phyloP scores from a whole-genome alignment of 352 stramenopile species.

The Phytophthora quininea region DNA sequence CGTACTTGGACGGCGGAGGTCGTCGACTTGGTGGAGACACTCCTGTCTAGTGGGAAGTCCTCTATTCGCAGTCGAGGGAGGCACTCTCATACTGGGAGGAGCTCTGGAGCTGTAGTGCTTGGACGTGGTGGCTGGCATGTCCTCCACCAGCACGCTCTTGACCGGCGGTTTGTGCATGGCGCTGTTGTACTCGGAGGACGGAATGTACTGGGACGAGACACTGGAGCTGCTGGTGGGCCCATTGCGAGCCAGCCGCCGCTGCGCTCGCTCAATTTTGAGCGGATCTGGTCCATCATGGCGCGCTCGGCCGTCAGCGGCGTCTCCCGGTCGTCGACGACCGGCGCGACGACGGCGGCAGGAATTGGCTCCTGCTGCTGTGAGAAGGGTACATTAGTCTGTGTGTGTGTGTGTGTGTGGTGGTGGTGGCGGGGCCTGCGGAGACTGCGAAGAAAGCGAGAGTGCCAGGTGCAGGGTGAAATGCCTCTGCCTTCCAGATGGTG shows the following conservation, averaged over 20 bases:
- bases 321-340: conserved; percentile 8
- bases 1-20: conserved; percentile 26
- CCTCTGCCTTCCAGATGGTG: not conserved
- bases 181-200: conserved; percentile 41
- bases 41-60: conserved; percentile 11
- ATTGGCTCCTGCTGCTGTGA: conserved; percentile 14
- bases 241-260: conserved; percentile 54
- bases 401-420: too few species aligned
- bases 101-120: conserved; percentile 24
- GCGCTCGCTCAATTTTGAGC: conserved; percentile 65
- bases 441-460: not conserved
- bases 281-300: conserved; percentile 77
- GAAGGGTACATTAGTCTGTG: conserved; percentile 16
- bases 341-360: conserved; percentile 14
- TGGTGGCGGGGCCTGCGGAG: too few species aligned
- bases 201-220: conserved; percentile 41
- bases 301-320: conserved; percentile 58
- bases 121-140: conserved; percentile 40
- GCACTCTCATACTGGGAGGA: conserved; percentile 14
- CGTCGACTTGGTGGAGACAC: conserved; percentile 6
- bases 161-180: conserved; percentile 33
- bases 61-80: conserved; percentile 4
- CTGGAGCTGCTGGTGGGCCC: conserved; percentile 27
- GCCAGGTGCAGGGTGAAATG: conserved; percentile 21
- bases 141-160: conserved; percentile 47